A percentile compares a stretch with the other conserved stretches of the same genome.
These are phyloP conservation scores for Apiotrichum siamense DNA, from an alignment of 1,284 basidiomycete species.

Conservation along the genomic window DNA sequence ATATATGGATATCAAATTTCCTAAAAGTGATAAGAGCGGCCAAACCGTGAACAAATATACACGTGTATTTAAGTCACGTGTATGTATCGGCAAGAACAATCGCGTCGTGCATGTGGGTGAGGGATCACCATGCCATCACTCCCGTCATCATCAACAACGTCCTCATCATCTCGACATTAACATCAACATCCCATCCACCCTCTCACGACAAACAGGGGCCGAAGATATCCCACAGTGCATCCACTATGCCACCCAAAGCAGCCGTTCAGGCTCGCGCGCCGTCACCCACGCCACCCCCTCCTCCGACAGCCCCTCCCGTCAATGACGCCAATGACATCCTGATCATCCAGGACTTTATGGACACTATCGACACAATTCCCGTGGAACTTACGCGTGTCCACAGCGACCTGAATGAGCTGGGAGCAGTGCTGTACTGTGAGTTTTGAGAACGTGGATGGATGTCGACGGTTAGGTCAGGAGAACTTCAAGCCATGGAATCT, in stretches of 20 bases:
- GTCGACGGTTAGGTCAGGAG: background rate
- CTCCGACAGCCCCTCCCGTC: constrained; percentile 47
- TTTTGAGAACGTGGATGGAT: constrained; percentile 4
- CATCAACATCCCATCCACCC: background rate
- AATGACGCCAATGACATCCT: constrained; percentile 44
- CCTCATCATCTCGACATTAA: no score
- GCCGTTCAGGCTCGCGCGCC: constrained; percentile 18
- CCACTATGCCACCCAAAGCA: constrained; percentile 36
- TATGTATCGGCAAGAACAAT: no score
- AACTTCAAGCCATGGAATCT: background rate
- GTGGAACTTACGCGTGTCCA: constrained; percentile 90
- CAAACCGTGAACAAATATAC: no score
- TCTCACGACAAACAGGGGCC: background rate
- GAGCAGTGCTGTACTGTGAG: constrained; percentile 80
- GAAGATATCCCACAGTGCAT: no score
- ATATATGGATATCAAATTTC: no score
- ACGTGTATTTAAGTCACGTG: no score
- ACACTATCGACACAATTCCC: constrained; percentile 89
- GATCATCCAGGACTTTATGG: constrained; percentile 69
- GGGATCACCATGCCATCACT: no score
- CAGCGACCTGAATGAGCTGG: constrained; percentile 93
- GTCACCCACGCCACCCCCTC: constrained; percentile 57
- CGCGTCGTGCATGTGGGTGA: no score
- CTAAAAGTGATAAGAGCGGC: no score
- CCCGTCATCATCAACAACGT: no score